A percentile compares a stretch with the other conserved stretches of the same genome.
These are phyloP conservation scores for Suillus paluster DNA, from an alignment of 768 basidiomycete species.

Conservation along the genomic window DNA sequence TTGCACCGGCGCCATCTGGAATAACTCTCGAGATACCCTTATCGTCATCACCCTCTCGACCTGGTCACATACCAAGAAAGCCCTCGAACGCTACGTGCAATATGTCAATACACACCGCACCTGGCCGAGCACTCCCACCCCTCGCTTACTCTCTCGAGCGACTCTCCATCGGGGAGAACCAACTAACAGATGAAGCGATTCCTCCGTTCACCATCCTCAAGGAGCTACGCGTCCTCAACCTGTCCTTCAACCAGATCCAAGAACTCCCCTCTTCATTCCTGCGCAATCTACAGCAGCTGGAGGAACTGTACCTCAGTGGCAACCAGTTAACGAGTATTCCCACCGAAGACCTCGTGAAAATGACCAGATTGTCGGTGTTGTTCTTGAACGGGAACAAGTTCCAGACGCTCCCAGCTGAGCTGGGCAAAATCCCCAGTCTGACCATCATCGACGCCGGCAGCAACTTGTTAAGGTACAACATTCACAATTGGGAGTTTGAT, in stretches of 20 bases:
- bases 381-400: constrained; percentile 95
- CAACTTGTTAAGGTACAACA: constrained; percentile 94
- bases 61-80: constrained; percentile 25
- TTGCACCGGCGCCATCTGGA: constrained; percentile 26
- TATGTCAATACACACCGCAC: constrained; percentile 25
- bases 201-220: constrained; percentile 75
- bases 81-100: constrained; percentile 38
- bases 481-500: constrained; percentile 98
- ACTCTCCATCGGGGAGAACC: constrained; percentile 91
- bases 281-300: constrained; percentile 65
- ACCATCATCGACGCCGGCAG: constrained; percentile 90
- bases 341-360: constrained; percentile 80
- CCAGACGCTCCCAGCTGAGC: constrained; percentile 88
- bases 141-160: constrained; percentile 74
- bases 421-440: constrained; percentile 81
- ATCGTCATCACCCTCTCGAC: constrained; percentile 20
- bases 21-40: constrained; percentile 26
- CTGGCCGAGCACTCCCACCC: constrained; percentile 47
- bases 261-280: constrained; percentile 84
- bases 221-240: constrained; percentile 81
- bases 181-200: constrained; percentile 78
- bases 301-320: constrained; percentile 93
- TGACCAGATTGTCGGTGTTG: constrained; percentile 71
- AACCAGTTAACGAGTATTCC: constrained; percentile 91
- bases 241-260: constrained; percentile 94